A percentile compares a stretch with the other conserved stretches of the same genome.
phyloP scores from a whole-genome alignment of 768 basidiomycete species.

The Lactarius pseudohatsudake region DNA sequence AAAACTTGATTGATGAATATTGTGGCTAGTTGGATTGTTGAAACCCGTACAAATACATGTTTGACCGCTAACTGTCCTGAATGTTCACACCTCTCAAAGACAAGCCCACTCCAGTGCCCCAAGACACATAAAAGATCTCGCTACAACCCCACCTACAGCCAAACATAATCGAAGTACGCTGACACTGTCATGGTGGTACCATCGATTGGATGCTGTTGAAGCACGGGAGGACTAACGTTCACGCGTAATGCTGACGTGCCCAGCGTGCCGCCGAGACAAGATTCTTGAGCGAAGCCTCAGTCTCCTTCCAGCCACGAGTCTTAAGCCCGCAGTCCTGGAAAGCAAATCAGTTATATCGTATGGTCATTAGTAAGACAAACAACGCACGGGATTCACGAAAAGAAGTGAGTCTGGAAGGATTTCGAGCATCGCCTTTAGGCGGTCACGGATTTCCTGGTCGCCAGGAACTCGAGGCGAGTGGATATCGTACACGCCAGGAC shows the following conservation, averaged over 20 bases:
- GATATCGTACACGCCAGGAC: slow-evolving; percentile 98
- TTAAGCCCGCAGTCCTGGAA: slow-evolving; percentile 90
- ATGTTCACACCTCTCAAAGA: slow-evolving; percentile 19
- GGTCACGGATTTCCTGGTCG: slow-evolving; percentile 91
- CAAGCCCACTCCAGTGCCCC: slow-evolving; percentile 25
- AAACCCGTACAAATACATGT: slow-evolving; percentile 63
- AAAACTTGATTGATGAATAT: slow-evolving; percentile 16
- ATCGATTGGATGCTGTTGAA: slow-evolving; percentile 87
- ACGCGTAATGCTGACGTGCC: slow-evolving; percentile 84
- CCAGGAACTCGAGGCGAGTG: slow-evolving; percentile 98
- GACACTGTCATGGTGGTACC: slow-evolving; percentile 42
- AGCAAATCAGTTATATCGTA: slow-evolving; percentile 14
- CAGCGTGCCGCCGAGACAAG: slow-evolving; percentile 90
- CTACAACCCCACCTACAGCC: slow-evolving; percentile 26
- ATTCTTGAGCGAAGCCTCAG: slow-evolving; percentile 84
- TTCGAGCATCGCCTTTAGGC: slow-evolving; percentile 78
- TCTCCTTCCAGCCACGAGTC: slow-evolving; percentile 99
- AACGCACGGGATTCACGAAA: slow-evolving; percentile 82
- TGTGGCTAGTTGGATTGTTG: slow-evolving; percentile 62
- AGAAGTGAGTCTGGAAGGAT: slow-evolving; percentile 80
- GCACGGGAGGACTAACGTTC: slow-evolving; percentile 56
- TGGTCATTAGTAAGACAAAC: slow-evolving; percentile 8
- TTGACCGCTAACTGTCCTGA: slow-evolving; percentile 25
- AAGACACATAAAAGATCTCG: slow-evolving; percentile 19
- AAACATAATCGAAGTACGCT: slow-evolving; percentile 17